Conservation (phyloP, 495 filamentous ascomycete species). For the Penicillium paradoxum region DNA sequence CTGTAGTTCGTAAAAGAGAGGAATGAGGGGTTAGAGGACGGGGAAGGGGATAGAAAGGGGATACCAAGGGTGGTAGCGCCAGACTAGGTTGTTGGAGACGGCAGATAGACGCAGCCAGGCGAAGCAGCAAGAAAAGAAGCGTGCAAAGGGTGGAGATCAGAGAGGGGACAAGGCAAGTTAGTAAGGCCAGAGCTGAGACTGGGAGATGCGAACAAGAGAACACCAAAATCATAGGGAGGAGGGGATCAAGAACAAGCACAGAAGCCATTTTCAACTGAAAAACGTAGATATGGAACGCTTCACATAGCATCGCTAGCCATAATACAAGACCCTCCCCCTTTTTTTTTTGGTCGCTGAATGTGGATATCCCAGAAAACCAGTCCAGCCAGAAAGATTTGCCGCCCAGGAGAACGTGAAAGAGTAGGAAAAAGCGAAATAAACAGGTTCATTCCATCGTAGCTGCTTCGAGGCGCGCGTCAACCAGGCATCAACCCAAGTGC, state of each 20-base stretch:
- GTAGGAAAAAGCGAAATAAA: conserved; percentile 24
- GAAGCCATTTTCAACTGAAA: conserved; percentile 11
- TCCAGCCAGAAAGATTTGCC: conserved; percentile 13
- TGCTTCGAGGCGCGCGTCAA: conserved; percentile 14
- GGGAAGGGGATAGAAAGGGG: conserved; percentile 19
- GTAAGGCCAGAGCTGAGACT: not conserved
- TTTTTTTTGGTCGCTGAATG: conserved; percentile 7
- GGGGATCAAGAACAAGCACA: conserved; percentile 11
- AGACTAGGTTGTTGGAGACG: conserved; percentile 6
- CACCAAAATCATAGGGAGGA: no score
- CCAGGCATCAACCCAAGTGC: conserved; percentile 6
- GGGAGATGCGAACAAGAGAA: conserved; percentile 2
- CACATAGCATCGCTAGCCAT: conserved; percentile 21
- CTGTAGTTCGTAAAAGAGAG: conserved; percentile 22
- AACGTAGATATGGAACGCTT: conserved; percentile 19
- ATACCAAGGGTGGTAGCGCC: not conserved
- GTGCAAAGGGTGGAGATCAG: conserved; percentile 7
- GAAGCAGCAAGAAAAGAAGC: conserved; percentile 13
- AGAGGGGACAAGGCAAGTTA: not conserved
- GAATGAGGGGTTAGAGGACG: conserved; percentile 20
- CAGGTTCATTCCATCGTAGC: conserved; percentile 31
- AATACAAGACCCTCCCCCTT: conserved; percentile 4
- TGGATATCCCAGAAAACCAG: conserved; percentile 15
- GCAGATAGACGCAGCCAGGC: conserved; percentile 11
- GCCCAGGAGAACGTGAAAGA: conserved; percentile 15